Conservation (phyloP, 1,284 basidiomycete species). For the Abortiporus biennis region DNA sequence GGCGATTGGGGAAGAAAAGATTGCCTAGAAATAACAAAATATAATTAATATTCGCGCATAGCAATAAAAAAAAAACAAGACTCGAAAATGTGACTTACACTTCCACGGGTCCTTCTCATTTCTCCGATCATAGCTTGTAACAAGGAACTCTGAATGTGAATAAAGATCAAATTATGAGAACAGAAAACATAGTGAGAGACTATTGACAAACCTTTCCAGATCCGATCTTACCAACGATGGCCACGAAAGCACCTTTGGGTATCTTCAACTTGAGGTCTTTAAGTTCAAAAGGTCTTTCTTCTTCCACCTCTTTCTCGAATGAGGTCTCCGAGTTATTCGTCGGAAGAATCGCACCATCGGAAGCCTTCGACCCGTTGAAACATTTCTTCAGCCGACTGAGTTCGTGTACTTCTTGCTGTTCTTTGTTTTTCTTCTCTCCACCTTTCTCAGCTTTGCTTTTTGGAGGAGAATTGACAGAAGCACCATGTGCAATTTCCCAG, state of each 20-base stretch:
- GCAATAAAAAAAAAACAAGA: constrained; percentile 1
- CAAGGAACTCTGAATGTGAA: constrained; percentile 43
- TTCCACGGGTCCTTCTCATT: constrained; percentile 61
- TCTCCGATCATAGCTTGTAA: constrained; percentile 75
- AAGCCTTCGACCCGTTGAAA: constrained; percentile 14
- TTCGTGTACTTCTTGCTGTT: constrained; percentile 12
- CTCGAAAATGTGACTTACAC: constrained; percentile 23
- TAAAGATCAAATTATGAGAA: neutral
- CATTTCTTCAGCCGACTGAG: constrained; percentile 12
- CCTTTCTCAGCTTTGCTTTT: constrained; percentile 12
- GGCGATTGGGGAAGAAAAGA: constrained; percentile 62
- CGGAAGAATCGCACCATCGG: constrained; percentile 17
- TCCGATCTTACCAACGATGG: constrained; percentile 69
- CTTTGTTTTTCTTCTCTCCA: constrained; percentile 5
- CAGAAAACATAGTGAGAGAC: constrained; percentile 2
- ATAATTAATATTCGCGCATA: neutral
- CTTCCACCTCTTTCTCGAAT: constrained; percentile 16
- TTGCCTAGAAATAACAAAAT: constrained; percentile 32
- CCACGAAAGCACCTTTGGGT: constrained; percentile 59
- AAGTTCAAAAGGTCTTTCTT: constrained; percentile 59
- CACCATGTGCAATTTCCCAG: constrained; percentile 52
- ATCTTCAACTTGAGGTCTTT: constrained; percentile 50
- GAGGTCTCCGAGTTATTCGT: constrained; percentile 9
- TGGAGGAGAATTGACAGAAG: constrained; percentile 11
- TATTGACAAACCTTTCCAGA: constrained; percentile 54